Base-by-base conservation (phyloP, 139 green algal species). In the Volvox reticuliferus region DNA sequence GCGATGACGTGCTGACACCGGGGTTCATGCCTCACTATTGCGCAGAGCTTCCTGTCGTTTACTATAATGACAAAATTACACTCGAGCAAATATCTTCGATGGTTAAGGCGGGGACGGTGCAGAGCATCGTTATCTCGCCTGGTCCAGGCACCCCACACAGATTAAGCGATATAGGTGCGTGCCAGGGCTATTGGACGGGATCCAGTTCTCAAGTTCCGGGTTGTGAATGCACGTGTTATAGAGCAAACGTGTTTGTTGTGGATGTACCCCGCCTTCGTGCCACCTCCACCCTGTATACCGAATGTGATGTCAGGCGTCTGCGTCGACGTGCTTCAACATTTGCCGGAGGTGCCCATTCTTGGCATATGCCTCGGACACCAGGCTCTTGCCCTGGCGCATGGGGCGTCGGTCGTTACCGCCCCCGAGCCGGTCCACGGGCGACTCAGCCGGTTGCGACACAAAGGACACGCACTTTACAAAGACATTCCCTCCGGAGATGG, bases 281-380 rank as follows among this genome's bases (percentile, higher is more conserved):
- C 44, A 55, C 67, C 22, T 26, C 22, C 67, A 75, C 24, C 22
- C 9, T 28, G 67, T 26, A 12, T 28, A 75, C 67, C 67, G 67
- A 5, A n/a, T n/a, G n/a, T n/a, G n/a, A n/a, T n/a, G n/a, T 13
- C 94, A 98, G 97, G 97, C n/a, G 90, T 99, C 18, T 98, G 96
- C 89, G 19, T 95, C 32, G 91, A 94, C 6, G 88, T 99, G 18
- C 92, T 99, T 61, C 79, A 85, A 16, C 68, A 93, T 0, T 89
- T 94, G 35, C 62, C 87, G 14, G 76, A 95, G 65, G 82, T 98
- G 3, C 98, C 98, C 12, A 94, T 99, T 0, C 96, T 99, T 28
- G 98, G 98, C 22, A 98, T 99, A 22, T 99, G 98, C 94, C 93
- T 99, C 73, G 98, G 98, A 13, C 98, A 99, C 88, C 98, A 99